Base-by-base conservation (phyloP, 1,139 yeast species). In the Suhomyces ambrosiae region DNA sequence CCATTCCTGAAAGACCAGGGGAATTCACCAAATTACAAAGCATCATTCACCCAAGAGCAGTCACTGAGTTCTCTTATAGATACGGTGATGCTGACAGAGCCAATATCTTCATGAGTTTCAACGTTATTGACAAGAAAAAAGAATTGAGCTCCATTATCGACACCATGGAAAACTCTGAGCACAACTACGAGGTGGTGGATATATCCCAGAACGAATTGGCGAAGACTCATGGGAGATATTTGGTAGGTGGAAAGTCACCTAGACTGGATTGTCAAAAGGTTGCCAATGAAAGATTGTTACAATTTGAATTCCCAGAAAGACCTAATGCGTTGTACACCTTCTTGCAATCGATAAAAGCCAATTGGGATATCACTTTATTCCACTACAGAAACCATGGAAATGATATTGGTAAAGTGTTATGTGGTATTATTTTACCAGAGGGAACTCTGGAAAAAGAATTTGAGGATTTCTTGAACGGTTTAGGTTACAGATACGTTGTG, bases 311-410 rank as follows among this genome's bases (percentile, higher is more conserved):
- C 71, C 99, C 99, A 9, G 99, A 92, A 60, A 82, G 94, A 53
- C 97, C 97, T 1, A 95, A 96, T 29, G 97, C 98, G 0, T 72
- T 92, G 53, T 79, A 84, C 35, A 83, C 78, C 42, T 92, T 92
- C 64, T 74, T 92, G 53, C 76, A 75, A 31, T 76, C 84, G 12
- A 65, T 92, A 55, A 79, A 83, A 54, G 73, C 76, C 24, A 80
- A 82, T 41, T 92, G 97, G 97, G 92, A 90, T 58, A 80, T 94
- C 43, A 85, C 97, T 3, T 68, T 92, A 52, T 92, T 92, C 80
- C 96, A 92, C 61, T 92, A 92, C 65, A 81, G 99, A 72, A 90
- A 92, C 65, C 95, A 89, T 52, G 99, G 99, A 22, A 85, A 92
- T 39, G 98, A 92, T 60, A 78, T 92, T 33, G 97, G 95, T 30